phyloP scores from a whole-genome alignment of 148 eudicot genomes.

The Beta vulgaris region DNA sequence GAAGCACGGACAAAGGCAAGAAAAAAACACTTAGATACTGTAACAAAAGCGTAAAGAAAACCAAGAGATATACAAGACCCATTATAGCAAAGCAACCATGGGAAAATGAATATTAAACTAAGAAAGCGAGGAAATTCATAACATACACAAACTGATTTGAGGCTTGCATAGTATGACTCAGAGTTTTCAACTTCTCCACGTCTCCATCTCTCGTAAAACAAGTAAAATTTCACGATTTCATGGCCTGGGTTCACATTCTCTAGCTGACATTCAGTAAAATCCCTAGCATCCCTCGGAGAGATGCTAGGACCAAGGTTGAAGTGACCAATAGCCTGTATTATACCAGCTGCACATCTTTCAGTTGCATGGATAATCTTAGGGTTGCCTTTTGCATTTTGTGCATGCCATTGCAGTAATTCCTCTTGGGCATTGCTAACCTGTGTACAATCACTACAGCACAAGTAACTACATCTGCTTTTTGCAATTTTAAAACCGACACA shows the following conservation, averaged over 20 bases:
- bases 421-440: slow-evolving; percentile 80
- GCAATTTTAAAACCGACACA: background rate
- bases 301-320: slow-evolving; percentile 55
- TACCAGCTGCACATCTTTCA: slow-evolving; percentile 77
- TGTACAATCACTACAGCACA: slow-evolving; percentile 21
- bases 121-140: background rate
- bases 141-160: slow-evolving; percentile 50
- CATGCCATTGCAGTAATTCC: slow-evolving; percentile 66
- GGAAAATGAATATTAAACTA: background rate
- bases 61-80: background rate
- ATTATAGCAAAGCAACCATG: slow-evolving; percentile 1
- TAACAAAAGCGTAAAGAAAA: background rate
- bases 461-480: slow-evolving; percentile 9
- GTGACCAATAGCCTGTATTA: slow-evolving; percentile 71
- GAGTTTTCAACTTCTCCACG: slow-evolving; percentile 56
- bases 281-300: slow-evolving; percentile 55
- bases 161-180: slow-evolving; percentile 39
- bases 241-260: slow-evolving; percentile 49
- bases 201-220: slow-evolving; percentile 61
- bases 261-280: slow-evolving; percentile 33
- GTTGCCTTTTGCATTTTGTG: slow-evolving; percentile 62
- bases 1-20: background rate
- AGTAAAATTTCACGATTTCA: slow-evolving; percentile 57
- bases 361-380: slow-evolving; percentile 61
- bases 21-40: background rate